Percentiles rank a stretch among this genome's conserved stretches.
phyloP scores from a whole-genome alignment of 2,329 filamentous ascomycete genomes.

The Ambrosiella cleistominuta region DNA sequence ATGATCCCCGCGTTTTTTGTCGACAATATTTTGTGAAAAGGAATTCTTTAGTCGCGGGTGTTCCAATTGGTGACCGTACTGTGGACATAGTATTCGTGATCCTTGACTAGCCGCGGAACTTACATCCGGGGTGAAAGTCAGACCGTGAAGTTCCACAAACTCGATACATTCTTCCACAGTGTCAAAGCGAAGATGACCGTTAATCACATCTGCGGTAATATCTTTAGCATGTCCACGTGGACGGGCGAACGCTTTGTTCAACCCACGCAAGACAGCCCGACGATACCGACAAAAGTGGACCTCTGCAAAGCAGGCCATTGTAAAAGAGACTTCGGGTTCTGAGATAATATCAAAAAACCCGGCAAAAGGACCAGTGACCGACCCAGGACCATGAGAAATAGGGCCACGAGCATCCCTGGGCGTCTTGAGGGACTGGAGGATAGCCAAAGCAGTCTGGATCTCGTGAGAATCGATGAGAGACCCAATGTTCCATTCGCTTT shows the following conservation, averaged over 20 bases:
- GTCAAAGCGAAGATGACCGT: conserved; percentile 47
- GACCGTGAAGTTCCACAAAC: conserved; percentile 41
- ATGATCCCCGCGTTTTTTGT: conserved; percentile 37
- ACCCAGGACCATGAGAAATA: conserved; percentile 25
- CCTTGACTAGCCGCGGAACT: conserved; percentile 23
- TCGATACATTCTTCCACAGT: conserved; percentile 46
- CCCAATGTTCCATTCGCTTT: conserved; percentile 38
- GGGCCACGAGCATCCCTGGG: conserved; percentile 40
- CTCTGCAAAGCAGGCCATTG: conserved; percentile 52
- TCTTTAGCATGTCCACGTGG: conserved; percentile 41
- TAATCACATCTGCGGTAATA: conserved; percentile 38
- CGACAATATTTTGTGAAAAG: conserved; percentile 39
- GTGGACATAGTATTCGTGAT: conserved; percentile 12
- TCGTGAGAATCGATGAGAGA: conserved; percentile 38
- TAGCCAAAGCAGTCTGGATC: conserved; percentile 42
- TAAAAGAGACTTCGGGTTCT: conserved; percentile 41
- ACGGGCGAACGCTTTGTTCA: conserved; percentile 37
- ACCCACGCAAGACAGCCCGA: conserved; percentile 36
- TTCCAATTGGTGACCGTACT: conserved; percentile 26
- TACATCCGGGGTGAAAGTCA: conserved; percentile 29
- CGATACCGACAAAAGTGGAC: conserved; percentile 47
- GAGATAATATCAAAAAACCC: conserved; percentile 44
- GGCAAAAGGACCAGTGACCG: conserved; percentile 22
- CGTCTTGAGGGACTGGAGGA: conserved; percentile 43
- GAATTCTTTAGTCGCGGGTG: conserved; percentile 35